A percentile compares a stretch with the other conserved stretches of the same genome.
Conservation (phyloP, 2,329 filamentous ascomycete species). For the Zasmidium cellare region DNA sequence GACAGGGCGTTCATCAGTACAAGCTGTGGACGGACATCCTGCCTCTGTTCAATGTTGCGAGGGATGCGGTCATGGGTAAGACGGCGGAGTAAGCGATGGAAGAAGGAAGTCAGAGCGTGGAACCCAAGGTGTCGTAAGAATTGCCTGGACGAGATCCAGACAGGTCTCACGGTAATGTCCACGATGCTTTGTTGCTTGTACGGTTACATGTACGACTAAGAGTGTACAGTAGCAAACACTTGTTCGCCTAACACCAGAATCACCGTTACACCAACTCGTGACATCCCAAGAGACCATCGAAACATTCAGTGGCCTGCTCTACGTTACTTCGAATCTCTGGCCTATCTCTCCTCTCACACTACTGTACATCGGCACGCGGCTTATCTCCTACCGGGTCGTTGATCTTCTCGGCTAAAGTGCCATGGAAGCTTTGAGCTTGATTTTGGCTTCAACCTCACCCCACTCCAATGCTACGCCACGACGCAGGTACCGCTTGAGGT, state of each 20-base stretch:
- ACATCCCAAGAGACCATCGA: not conserved
- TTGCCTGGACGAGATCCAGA: not conserved
- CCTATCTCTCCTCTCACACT: not conserved
- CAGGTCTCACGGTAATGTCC: no score
- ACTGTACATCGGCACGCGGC: not conserved
- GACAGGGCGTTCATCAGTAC: constrained; percentile 76
- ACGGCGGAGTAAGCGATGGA: constrained; percentile 3
- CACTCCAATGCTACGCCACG: constrained; percentile 15
- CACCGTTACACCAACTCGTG: not conserved
- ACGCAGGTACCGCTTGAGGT: constrained; percentile 10
- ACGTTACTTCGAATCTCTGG: not conserved
- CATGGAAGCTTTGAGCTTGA: constrained; percentile 1
- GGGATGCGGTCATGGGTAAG: constrained; percentile 47
- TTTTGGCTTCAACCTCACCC: not conserved
- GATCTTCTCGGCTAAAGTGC: constrained; percentile 2
- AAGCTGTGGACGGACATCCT: constrained; percentile 81
- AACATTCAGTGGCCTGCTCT: not conserved
- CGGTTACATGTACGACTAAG: not conserved
- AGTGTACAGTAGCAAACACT: no score
- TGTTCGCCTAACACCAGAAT: not conserved
- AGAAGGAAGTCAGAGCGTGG: no score
- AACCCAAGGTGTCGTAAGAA: not conserved
- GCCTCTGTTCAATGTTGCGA: constrained; percentile 70
- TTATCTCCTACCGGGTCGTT: not conserved
- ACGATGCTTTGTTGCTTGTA: not conserved